Conservation (phyloP, 441 rosid species). For the Metrosideros polymorpha region DNA sequence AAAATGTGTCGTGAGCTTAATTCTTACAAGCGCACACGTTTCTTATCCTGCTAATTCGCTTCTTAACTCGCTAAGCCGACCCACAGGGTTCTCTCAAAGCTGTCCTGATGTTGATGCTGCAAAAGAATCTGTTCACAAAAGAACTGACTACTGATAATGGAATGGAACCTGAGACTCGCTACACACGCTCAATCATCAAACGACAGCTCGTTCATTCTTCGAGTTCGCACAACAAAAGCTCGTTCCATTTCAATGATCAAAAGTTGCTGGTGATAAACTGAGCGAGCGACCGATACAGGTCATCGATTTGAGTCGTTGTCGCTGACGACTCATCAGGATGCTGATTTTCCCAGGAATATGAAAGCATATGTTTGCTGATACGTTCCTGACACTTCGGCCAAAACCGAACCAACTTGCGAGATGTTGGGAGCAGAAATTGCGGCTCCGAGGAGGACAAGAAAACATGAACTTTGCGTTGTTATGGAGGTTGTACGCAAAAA, state of each 20-base stretch:
- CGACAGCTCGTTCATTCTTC: background rate
- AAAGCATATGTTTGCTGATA: no score
- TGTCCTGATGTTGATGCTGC: background rate
- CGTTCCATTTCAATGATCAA: background rate
- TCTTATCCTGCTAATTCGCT: background rate
- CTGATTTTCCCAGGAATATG: background rate
- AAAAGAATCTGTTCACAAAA: background rate
- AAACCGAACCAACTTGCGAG: background rate
- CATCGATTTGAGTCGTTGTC: background rate
- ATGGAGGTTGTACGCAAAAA: background rate
- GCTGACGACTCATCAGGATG: background rate
- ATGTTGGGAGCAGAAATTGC: background rate
- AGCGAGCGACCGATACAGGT: background rate
- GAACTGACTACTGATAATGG: background rate
- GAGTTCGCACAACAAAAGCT: background rate
- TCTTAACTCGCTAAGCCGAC: background rate
- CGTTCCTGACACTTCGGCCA: background rate
- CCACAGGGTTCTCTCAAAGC: background rate
- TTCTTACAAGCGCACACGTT: background rate
- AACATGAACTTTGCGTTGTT: background rate
- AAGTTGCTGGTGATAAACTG: background rate
- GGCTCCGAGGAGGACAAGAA: background rate
- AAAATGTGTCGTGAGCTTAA: background rate
- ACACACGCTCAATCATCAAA: background rate
- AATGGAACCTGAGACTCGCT: background rate